Evolutionary conservation across 768 basidiomycete genomes (phyloP), one percentile per base, ranked within the genome.

Genomic region (Lepiota brunneoincarnata): DNA sequence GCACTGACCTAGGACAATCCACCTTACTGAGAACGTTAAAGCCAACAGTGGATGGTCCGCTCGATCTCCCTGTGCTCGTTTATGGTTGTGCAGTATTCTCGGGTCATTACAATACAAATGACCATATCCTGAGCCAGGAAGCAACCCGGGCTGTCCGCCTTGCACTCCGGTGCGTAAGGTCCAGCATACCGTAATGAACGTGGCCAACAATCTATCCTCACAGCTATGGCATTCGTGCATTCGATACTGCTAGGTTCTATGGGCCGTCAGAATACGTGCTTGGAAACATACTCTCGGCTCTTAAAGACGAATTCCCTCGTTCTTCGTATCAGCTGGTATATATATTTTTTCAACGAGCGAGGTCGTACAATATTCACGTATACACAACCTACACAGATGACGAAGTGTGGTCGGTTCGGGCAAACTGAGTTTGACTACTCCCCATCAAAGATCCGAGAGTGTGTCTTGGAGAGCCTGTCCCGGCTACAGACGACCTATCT

Each of bases 371-470:
- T 23, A 17, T 28, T 15, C 34, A 43, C 49, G 35, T 38, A 34
- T 28, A 49, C 45, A 45, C 38, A 45, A 14, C 35, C 37, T 15
- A 35, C 41, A 2, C 53, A 93, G 90, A 86, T 92, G 73, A 91
- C 91, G 9, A 95, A 95, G 66, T 89, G 88, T 56, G 93, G 93
- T 20, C 80, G 92, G 34, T 90, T 87, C 63, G 90, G 88, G 6
- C 63, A 62, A 15, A 69, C 72, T 1, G 72, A 76, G 39, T 93
- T 93, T 59, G 89, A 95, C 67, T 94, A 93, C 68, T 74, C 80
- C 1, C 86, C 89, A 1, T 58, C 64, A 4, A 81, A 77, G 34
- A 81, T 95, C 50, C 82, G 86, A 15, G 73, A 76, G 18, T 87
- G 85, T 57, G 79, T 95, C 15, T 66, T 74, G 44, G 81, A 80